These are phyloP conservation scores for Exutisphaerella laricina DNA, from an alignment of 2,329 filamentous ascomycete genomes.

Conservation along the genomic window DNA sequence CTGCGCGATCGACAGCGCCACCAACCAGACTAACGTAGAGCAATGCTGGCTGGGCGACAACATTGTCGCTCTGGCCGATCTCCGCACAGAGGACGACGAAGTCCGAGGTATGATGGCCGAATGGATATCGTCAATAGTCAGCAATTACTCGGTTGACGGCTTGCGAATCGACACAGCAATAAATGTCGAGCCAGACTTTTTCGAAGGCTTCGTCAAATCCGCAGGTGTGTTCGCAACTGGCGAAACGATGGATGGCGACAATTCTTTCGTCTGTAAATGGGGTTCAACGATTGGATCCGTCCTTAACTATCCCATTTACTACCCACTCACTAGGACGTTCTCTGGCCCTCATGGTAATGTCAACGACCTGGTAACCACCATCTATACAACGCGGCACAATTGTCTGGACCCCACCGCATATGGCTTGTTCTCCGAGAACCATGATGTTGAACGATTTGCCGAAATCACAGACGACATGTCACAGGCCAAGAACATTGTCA, in stretches of 20 bases:
- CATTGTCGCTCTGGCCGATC: conserved; percentile 43
- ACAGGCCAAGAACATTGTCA: conserved; percentile 37
- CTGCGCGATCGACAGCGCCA: conserved; percentile 51
- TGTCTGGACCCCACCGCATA: conserved; percentile 38
- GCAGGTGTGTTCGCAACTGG: conserved; percentile 36
- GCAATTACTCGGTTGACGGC: conserved; percentile 41
- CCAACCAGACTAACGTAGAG: conserved; percentile 38
- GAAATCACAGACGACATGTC: conserved; percentile 34
- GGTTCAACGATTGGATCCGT: conserved; percentile 34
- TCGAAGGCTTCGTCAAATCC: conserved; percentile 31
- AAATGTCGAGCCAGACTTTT: conserved; percentile 37
- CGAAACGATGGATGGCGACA: conserved; percentile 34
- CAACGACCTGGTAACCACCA: conserved; percentile 33
- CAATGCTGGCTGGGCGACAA: conserved; percentile 50
- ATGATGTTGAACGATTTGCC: conserved; percentile 39
- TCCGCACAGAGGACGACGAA: conserved; percentile 41
- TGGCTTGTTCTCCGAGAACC: conserved; percentile 39
- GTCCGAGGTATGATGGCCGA: conserved; percentile 39
- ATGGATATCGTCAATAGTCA: conserved; percentile 39
- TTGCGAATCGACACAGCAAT: conserved; percentile 37
- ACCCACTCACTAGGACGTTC: conserved; percentile 36
- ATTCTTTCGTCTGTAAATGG: conserved; percentile 33
- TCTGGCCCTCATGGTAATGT: conserved; percentile 34
- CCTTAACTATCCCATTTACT: conserved; percentile 38
- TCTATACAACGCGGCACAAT: conserved; percentile 30